Evolutionary conservation across 371 early-diverging fungal species (phyloP).

Genomic region (Cladochytrium tenue): DNA sequence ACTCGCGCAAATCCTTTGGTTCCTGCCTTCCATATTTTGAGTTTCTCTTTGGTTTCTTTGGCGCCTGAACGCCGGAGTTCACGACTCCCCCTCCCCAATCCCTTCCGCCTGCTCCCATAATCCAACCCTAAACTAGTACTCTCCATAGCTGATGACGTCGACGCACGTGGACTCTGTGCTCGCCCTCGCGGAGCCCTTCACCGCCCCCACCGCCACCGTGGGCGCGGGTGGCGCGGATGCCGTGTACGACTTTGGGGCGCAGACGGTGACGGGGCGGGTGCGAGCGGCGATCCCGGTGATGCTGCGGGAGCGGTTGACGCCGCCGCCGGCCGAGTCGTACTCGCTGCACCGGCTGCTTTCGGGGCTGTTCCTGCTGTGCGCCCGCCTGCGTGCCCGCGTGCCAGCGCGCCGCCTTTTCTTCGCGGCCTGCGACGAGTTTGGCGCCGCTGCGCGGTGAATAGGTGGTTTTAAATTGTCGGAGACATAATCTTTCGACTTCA

Average conservation of each 20-base stretch:
- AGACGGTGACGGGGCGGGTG: slow-evolving; percentile 80
- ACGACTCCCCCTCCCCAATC: too few species aligned
- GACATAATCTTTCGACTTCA: too few species aligned
- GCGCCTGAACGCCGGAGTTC: too few species aligned
- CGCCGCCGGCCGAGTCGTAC: slow-evolving; percentile 96
- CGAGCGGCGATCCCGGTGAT: slow-evolving; percentile 90
- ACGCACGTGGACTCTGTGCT: slow-evolving; percentile 90
- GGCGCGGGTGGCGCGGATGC: too few species aligned
- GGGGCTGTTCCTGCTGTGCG: slow-evolving; percentile 90
- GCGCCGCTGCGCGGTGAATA: too few species aligned
- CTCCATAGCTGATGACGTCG: slow-evolving; percentile 84
- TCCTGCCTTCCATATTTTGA: slow-evolving; percentile 3
- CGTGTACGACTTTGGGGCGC: slow-evolving; percentile 78
- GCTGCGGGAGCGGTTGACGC: slow-evolving; percentile 89
- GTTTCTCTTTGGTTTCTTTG: too few species aligned
- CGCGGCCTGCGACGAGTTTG: too few species aligned
- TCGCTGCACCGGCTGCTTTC: slow-evolving; percentile 92
- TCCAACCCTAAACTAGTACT: too few species aligned
- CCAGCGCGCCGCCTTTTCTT: background rate
- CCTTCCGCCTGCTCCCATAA: too few species aligned
- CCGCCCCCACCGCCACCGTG: too few species aligned
- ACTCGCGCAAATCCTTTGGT: too few species aligned
- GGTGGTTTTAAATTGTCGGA: too few species aligned
- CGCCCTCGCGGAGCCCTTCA: slow-evolving; percentile 79
- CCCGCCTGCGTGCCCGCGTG: slow-evolving; percentile 79